phyloP scores from a whole-genome alignment of 2,329 filamentous ascomycete species.

The Sporothrix brasiliensis region DNA sequence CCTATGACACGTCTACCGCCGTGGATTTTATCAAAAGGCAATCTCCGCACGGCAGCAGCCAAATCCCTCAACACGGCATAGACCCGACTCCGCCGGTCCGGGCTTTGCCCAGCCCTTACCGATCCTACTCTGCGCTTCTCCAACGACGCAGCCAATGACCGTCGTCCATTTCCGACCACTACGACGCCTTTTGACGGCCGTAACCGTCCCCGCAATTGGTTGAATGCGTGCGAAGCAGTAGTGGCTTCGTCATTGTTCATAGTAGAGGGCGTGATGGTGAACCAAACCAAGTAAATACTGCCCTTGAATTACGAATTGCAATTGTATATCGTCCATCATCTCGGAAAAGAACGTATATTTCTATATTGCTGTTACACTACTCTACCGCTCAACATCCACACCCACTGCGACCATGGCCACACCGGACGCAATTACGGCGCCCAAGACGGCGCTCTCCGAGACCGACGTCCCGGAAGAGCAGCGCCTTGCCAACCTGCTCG shows the following conservation, averaged over 20 bases:
- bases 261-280: not conserved
- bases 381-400: not conserved
- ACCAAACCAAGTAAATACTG: not conserved
- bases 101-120: not conserved
- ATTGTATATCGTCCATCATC: too few species aligned
- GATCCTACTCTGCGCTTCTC: too few species aligned
- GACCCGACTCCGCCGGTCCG: slow-evolving; percentile 4
- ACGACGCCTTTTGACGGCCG: slow-evolving; percentile 17
- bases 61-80: not conserved
- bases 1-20: not conserved
- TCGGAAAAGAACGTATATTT: too few species aligned
- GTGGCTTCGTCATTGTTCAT: not conserved
- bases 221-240: not conserved
- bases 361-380: not conserved
- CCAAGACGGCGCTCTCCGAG: not conserved
- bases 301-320: not conserved
- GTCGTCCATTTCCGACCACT: slow-evolving; percentile 2
- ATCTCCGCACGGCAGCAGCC: too few species aligned
- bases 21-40: too few species aligned
- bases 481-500: slow-evolving; percentile 21
- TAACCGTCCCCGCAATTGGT: slow-evolving; percentile 8
- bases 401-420: slow-evolving; percentile 8
- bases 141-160: not conserved
- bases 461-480: slow-evolving; percentile 1
- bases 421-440: slow-evolving; percentile 2